These are phyloP conservation scores for Flaveria robusta DNA, from an alignment of 129 eudicot species.

Conservation along the genomic window DNA sequence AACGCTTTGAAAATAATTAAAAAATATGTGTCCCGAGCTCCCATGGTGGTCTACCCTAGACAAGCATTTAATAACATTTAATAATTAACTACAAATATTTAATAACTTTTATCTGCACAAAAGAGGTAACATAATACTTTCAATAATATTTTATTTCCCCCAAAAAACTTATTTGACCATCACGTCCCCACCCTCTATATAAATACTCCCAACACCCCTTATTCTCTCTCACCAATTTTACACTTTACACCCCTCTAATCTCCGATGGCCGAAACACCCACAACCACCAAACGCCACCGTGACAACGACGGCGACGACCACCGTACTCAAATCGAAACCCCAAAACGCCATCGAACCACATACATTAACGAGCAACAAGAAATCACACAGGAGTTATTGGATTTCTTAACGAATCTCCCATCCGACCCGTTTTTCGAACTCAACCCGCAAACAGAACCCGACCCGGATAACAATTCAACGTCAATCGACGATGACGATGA, in stretches of 20 bases:
- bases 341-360: constrained; percentile 49
- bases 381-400: constrained; percentile 51
- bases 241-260: constrained; percentile 27
- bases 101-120: too few species aligned
- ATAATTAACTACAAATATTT: not conserved
- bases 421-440: constrained; percentile 32
- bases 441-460: constrained; percentile 33
- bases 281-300: constrained; percentile 51
- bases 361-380: constrained; percentile 56
- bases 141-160: not conserved
- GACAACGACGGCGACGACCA: constrained; percentile 19
- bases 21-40: not conserved
- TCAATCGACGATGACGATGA: constrained; percentile 38
- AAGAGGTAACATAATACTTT: too few species aligned
- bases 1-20: too few species aligned
- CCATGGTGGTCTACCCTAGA: constrained; percentile 9
- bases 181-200: constrained; percentile 50
- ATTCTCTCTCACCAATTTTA: constrained; percentile 65
- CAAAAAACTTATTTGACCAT: constrained; percentile 30
- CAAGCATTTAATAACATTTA: constrained; percentile 5
- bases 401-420: constrained; percentile 54
- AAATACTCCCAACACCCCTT: constrained; percentile 40
- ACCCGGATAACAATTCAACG: constrained; percentile 17
- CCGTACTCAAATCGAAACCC: not conserved
- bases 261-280: constrained; percentile 42